These are phyloP conservation scores for Luvunga scandens DNA, from an alignment of 345 rosid genomes.

Conservation along the genomic window DNA sequence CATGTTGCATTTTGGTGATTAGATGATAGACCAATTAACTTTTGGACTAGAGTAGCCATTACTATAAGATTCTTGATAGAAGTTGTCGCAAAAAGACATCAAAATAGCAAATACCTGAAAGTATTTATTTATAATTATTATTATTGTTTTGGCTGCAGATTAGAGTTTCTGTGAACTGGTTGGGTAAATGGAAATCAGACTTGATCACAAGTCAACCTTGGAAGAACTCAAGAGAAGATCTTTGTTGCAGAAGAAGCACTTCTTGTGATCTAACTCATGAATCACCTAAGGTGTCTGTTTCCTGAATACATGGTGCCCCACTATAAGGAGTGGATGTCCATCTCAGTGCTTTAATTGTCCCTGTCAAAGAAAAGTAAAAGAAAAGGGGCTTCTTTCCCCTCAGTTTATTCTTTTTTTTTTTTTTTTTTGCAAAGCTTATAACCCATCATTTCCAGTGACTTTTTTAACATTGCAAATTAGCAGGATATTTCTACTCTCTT, in stretches of 20 bases:
- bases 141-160: slow-evolving; percentile 19
- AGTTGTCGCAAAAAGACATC: background rate
- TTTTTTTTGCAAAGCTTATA: slow-evolving; percentile 4
- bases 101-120: slow-evolving; percentile 8
- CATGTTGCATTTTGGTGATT: slow-evolving; percentile 10
- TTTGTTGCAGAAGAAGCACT: slow-evolving; percentile 28
- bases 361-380: slow-evolving; percentile 38
- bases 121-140: background rate
- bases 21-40: slow-evolving; percentile 3
- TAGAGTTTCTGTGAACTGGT: slow-evolving; percentile 20
- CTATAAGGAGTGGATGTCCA: slow-evolving; percentile 43
- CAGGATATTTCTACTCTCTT: slow-evolving; percentile 17
- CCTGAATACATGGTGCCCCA: slow-evolving; percentile 28
- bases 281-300: slow-evolving; percentile 28
- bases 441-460: slow-evolving; percentile 22
- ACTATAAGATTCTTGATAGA: slow-evolving; percentile 9
- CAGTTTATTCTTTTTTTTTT: background rate
- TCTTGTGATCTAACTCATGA: slow-evolving; percentile 23
- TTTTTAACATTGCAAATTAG: slow-evolving; percentile 31
- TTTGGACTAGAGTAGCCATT: slow-evolving; percentile 14
- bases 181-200: slow-evolving; percentile 29
- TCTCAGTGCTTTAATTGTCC: slow-evolving; percentile 31
- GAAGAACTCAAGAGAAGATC: slow-evolving; percentile 26
- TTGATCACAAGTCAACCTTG: slow-evolving; percentile 38
- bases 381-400: slow-evolving; percentile 18